Base-by-base conservation (phyloP, 106 monocot species). In the Apostasia shenzhenica region DNA sequence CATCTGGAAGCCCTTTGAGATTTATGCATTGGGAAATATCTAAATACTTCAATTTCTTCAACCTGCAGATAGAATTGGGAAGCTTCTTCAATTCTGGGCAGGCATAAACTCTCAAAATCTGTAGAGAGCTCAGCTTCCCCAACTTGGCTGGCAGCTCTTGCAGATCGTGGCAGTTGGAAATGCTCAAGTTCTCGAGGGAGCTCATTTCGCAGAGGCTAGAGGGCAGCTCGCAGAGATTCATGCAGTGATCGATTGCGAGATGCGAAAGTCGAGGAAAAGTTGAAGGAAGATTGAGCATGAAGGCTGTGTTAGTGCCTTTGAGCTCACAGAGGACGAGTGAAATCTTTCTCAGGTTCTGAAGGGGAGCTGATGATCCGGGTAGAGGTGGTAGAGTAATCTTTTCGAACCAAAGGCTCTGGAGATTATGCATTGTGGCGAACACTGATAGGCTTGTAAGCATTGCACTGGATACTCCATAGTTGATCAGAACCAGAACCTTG, bases 141-240 rank as follows among this genome's bases (percentile, higher is more conserved):
- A 86, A 44, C 26, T 82, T 79, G 55, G 56, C 14, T 46, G 86
- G 86, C 8, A 86, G 58, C 64, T 79, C 78, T 1, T 48, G 45
- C 55, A 86, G 61, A 46, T 86, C 86, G 62, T 86, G 86, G 54
- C 86, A 86, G 56, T 86, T 82, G 56, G 79, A 76, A 57, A 86
- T 76, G 79, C 74, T 82, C 46, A 86, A 14, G 46, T 61, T 76
- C 44, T 75, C 12, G 1, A 82, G 82, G 5, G 82, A 77, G 6
- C 59, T 55, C 6, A 86, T 37, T n/a, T 80, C 63, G 38, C 80
- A 86, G 67, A 82, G 67, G 42, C 76, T 76, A 0, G 82, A 76
- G 41, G 82, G 86, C 44, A 86, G 45, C 68, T 80, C 79, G 8
- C 57, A 74, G 1, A 86, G 67, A 46, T 83, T 79, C 6, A 80